Evolutionary conservation across 352 stramenopile genomes (phyloP), one percentile per base, ranked within the genome.

Genomic region (Globisporangium okanoganense): DNA sequence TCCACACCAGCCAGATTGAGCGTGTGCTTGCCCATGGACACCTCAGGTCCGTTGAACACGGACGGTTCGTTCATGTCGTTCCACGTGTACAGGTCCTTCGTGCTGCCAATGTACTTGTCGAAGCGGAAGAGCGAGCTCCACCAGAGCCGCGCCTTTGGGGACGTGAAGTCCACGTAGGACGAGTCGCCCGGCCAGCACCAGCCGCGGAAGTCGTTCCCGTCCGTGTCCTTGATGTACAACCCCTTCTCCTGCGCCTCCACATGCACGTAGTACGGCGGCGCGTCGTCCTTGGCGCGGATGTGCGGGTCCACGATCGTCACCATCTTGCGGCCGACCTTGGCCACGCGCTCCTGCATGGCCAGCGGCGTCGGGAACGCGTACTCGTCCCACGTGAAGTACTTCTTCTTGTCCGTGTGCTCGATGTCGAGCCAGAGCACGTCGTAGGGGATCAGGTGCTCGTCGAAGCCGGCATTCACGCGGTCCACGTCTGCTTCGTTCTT

Each of bases 51-150:
- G 64, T 99, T 99, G 66, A 99, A 99, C 18, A 99, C 98, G 29
- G 83, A 98, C 18, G 97, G 97, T 79, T 99, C 98, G 76, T 99
- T 99, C 97, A 99, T 99, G 79, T 99, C 97, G 77, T 99, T 99
- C 98, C 98, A 99, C 8, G 92, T 99, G 74, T 95, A 99, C 49
- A 99, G 65, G 54, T 96, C 75, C 22, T 91, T 75, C 1, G 93
- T 99, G 47, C 81, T 96, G 18, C 89, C 90, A 53, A 83, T 54
- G 75, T 99, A 99, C 48, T 96, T 96, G 62, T 98, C 79, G 58
- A 98, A 97, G 27, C 78, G 70, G 77, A 99, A 99, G 54, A 98
- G 94, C 36, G 95, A 77, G 25, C 92, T 95, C 97, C 97, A 99
- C 96, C 96, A 99, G 12, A 70, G 70, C 40, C 98, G 92, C 18